Evolutionary conservation across 2,329 filamentous ascomycete species (phyloP).

Genomic region (Aspergillus glaucus): DNA sequence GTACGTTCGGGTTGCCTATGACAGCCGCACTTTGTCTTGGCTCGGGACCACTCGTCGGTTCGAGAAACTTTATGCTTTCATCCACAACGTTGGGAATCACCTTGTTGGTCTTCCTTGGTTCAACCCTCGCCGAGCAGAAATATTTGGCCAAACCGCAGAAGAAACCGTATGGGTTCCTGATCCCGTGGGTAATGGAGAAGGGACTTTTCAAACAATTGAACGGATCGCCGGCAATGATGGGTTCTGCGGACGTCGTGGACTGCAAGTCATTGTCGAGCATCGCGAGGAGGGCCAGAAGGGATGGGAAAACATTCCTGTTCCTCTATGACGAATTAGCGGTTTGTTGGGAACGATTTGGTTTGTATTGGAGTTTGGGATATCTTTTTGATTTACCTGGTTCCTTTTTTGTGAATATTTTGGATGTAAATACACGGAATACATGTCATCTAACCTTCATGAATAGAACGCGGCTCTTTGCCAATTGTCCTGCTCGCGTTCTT

Average conservation of each 20-base stretch:
- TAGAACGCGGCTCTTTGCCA: no score
- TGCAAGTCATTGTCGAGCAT: conserved; percentile 40
- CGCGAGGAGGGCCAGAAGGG: conserved; percentile 38
- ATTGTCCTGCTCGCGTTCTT: no score
- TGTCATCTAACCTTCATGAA: no score
- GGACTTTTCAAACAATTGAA: conserved; percentile 34
- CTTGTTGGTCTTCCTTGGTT: conserved; percentile 51
- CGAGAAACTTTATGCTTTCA: conserved; percentile 57
- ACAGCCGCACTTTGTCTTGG: conserved; percentile 51
- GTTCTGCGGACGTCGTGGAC: conserved; percentile 38
- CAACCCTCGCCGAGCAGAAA: conserved; percentile 57
- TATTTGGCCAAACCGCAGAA: conserved; percentile 46
- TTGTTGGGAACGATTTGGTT: neutral
- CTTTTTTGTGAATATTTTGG: neutral
- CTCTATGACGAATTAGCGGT: conserved; percentile 13
- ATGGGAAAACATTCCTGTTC: conserved; percentile 40
- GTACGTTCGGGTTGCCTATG: conserved; percentile 66
- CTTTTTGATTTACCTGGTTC: neutral
- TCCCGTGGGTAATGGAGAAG: conserved; percentile 19
- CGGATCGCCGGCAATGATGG: conserved; percentile 39
- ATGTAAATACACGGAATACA: no score
- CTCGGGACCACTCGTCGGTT: conserved; percentile 56
- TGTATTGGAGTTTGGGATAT: neutral
- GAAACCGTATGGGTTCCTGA: conserved; percentile 39
- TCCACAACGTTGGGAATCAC: conserved; percentile 54